Evolutionary conservation across 371 early-diverging fungal genomes (phyloP).

Genomic region (Sporodiniella umbellata): DNA sequence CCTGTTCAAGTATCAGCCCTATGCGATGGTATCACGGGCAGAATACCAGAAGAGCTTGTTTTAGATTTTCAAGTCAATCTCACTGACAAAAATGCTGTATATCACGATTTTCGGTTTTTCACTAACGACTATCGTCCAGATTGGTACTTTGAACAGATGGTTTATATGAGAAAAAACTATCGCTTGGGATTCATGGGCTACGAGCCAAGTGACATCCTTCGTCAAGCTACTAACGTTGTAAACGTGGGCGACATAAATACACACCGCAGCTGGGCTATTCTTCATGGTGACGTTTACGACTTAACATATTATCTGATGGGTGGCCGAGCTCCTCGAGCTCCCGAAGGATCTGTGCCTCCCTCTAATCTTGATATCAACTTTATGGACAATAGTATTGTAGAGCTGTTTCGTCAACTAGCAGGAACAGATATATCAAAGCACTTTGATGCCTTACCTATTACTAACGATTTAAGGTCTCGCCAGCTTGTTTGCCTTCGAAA

Average conservation of each 20-base stretch:
- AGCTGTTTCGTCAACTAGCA: slow-evolving; percentile 59
- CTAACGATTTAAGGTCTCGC: slow-evolving; percentile 26
- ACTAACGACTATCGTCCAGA: slow-evolving; percentile 33
- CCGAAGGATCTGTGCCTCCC: slow-evolving; percentile 26
- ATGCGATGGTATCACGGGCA: slow-evolving; percentile 27
- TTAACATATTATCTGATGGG: slow-evolving; percentile 44
- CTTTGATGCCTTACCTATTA: slow-evolving; percentile 50
- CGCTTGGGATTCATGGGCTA: slow-evolving; percentile 33
- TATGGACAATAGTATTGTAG: slow-evolving; percentile 57
- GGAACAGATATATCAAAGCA: slow-evolving; percentile 68
- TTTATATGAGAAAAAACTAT: slow-evolving; percentile 26
- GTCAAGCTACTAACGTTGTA: slow-evolving; percentile 30
- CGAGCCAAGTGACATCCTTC: slow-evolving; percentile 23
- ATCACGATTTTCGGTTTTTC: slow-evolving; percentile 33
- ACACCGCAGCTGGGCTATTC: slow-evolving; percentile 41
- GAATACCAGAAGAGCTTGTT: slow-evolving; percentile 24
- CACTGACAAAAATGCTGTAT: slow-evolving; percentile 29
- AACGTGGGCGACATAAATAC: slow-evolving; percentile 40
- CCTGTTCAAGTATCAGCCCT: slow-evolving; percentile 62
- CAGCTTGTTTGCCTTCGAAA: slow-evolving; percentile 70
- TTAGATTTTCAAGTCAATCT: slow-evolving; percentile 30
- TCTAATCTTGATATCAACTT: slow-evolving; percentile 59
- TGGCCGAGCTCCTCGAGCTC: slow-evolving; percentile 39
- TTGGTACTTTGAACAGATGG: slow-evolving; percentile 38
- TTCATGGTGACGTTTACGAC: slow-evolving; percentile 44